Base-by-base conservation (phyloP, 2,329 filamentous ascomycete species). In the Fusarium nurragi region DNA sequence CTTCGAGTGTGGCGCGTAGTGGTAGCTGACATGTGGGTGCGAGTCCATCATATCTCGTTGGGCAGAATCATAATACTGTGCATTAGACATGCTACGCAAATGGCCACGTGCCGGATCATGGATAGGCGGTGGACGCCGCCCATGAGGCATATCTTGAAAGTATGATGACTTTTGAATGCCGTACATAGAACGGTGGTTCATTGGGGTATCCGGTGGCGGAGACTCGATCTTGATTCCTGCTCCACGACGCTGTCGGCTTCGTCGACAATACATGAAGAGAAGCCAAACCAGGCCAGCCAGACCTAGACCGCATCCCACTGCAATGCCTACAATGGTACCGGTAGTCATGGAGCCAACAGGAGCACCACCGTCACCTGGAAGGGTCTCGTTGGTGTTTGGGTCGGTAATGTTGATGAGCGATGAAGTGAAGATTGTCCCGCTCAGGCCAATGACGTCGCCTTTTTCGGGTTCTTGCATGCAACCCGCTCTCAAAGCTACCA, bases 311-410 rank as follows among this genome's bases (percentile, higher is more conserved):
- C 77, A 79, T 13, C 81, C 84, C 1, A 86, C 71, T 1, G 77
- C 78, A 41, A 88, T 86, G 18, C 84, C 85, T 0, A 82, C 81
- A 16, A 86, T 83, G n/a, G 81, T 81, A 3, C 81, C 80, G 0
- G 79, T 78, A 0, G 80, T 78, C 70, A 86, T 78, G 11, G 68
- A 68, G 5, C 65, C 64, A 2, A 65, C 60, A 0, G 64, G 50
- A 0, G 67, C 72, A 4, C 70, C 61, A 0, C 64, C 72, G 3
- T 72, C 72, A 1, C 75, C 73, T 0, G 70, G 68, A 2, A 72
- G 64, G 0, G 66, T 59, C 0, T 73, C 44, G 4, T 72, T 65
- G 4, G 75, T 77, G 5, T 70, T 58, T 0, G 75, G 65, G 1
- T 77, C 74, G 3, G 77, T 80, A n/a, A 82, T 81, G 39, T 79